Evolutionary conservation across 176 grass and related monocot species (phyloP), one percentile per base, ranked within the genome.

Genomic region (Zea luxurians): DNA sequence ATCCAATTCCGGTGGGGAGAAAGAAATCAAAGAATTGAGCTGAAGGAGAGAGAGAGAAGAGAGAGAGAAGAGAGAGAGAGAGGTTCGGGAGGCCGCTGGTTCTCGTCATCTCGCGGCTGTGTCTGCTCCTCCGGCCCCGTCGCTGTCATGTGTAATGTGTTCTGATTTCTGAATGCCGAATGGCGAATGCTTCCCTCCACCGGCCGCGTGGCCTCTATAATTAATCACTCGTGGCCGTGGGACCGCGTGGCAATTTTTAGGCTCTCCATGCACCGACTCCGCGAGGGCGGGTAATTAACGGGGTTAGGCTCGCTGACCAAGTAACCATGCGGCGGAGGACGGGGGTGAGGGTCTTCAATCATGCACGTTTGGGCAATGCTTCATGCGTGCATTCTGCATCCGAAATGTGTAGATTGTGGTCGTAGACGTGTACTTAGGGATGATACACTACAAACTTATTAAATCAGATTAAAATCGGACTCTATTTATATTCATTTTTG

Each of bases 21-120:
- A 27, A 27, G 27, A 27, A 27, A 27, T 27, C 27, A 27, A 27
- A 27, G 27, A 8, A 66, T 66, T 66, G 13, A 21, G 37, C 4
- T 12, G 48, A 7, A 7, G 15, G 34, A 17, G 3, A 4, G 4
- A 17, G 52, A 5, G 59, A 62, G 21, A 27, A 27, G 34, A 17
- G 3, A 4, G 4, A 17, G 52, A 5, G 59, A 13, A 13, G 34
- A 17, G 3, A 4, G 4, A 17, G 52, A 5, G 59, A 62, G 21
- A 27, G 50, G 69, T 61, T 79, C 82, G 43, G 69, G 91, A 88
- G 71, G 78, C 89, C 83, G 78, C 65, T 83, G 50, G 65, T 91
- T 89, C 89, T 89, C 64, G 92, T 95, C 27, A 27, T 27, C 27
- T 27, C 27, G 27, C 27, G 92, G 92, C 84, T 95, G 27, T 27